Base-by-base conservation (phyloP, 208 protist genomes). In the Trypanosomatidae sp. region DNA sequence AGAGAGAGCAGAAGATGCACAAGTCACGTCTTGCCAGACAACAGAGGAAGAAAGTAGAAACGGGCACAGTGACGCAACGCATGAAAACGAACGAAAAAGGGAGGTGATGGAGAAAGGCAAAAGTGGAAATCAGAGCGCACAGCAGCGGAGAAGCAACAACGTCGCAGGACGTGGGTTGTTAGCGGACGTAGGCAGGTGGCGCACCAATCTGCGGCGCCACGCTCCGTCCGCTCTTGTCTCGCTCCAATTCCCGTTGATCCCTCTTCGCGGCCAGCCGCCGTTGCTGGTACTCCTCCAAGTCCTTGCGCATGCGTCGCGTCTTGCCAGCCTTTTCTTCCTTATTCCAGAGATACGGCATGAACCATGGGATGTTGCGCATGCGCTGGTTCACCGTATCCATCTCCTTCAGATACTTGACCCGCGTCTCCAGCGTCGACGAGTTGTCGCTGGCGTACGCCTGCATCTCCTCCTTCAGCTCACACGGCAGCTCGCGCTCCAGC, bases 271-370 rank as follows among this genome's bases (percentile, higher is more conserved):
- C 72, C 10, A 78, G 55, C 0, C 81, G 78, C 6, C 85, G 82
- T 28, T 79, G 69, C 71, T 97, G 89, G 64, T 86, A 87, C 78
- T 92, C 91, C 70, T 85, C 85, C 33, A 95, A 50, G 66, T 97
- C 91, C 62, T 81, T 86, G 65, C 85, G 83, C 89, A 97, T 93
- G 9, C 73, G 76, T 33, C 86, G 87, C 53, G 86, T 86, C 66
- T 85, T 73, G n/a, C 19, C 69, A 1, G 90, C 90, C 78, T 93
- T 94, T 55, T 95, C 90, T 60, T 97, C 93, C 79, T 97, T 97
- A 70, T 80, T 91, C 91, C 93, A 97, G 43, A 97, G 75, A 75
- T 97, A 97, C 41, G 93, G 93, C 93, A 97, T 97, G 76, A 96
- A 97, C 91, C 93, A 97, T 65, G 93, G 93, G 53, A 96, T 92